phyloP scores from a whole-genome alignment of 23 red algal genomes.

The Gracilaria domingensis region DNA sequence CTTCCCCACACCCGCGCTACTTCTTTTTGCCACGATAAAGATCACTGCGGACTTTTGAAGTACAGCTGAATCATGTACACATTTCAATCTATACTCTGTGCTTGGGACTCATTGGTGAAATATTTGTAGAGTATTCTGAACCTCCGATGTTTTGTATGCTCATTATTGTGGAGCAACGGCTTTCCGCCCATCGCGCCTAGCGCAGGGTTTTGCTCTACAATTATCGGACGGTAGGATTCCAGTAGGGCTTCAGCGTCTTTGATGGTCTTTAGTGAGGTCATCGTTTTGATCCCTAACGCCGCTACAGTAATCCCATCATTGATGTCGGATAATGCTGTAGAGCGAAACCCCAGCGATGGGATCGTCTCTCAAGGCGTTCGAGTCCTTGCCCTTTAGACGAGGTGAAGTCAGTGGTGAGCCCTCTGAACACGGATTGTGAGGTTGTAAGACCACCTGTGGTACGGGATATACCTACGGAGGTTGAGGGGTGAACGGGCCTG shows the following conservation, averaged over 20 bases:
- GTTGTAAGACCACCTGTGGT: too few relatives aligned
- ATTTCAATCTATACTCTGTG: not conserved
- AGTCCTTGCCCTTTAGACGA: too few relatives aligned
- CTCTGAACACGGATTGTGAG: too few relatives aligned
- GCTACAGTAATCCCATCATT: not conserved
- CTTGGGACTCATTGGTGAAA: not conserved
- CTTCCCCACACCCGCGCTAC: not conserved
- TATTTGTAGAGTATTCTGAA: not conserved
- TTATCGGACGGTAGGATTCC: not conserved
- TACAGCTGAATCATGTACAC: not conserved
- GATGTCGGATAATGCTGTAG: not conserved
- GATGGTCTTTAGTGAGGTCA: slow-evolving; percentile 18
- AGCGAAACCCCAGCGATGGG: too few relatives aligned
- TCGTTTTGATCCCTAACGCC: slow-evolving; percentile 9
- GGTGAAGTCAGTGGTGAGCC: too few relatives aligned
- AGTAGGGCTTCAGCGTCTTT: not conserved
- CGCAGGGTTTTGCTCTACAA: too few relatives aligned
- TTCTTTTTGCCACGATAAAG: slow-evolving; percentile 37
- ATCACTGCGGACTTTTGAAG: not conserved
- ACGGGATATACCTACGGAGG: too few relatives aligned
- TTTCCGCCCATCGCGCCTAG: too few relatives aligned
- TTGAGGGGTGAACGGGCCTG: too few relatives aligned
- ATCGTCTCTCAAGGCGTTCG: too few relatives aligned
- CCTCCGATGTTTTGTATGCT: not conserved
- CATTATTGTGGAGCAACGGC: too few relatives aligned